Evolutionary conservation across 768 basidiomycete genomes (phyloP).

Genomic region (Naganishia vaughanmartiniae): DNA sequence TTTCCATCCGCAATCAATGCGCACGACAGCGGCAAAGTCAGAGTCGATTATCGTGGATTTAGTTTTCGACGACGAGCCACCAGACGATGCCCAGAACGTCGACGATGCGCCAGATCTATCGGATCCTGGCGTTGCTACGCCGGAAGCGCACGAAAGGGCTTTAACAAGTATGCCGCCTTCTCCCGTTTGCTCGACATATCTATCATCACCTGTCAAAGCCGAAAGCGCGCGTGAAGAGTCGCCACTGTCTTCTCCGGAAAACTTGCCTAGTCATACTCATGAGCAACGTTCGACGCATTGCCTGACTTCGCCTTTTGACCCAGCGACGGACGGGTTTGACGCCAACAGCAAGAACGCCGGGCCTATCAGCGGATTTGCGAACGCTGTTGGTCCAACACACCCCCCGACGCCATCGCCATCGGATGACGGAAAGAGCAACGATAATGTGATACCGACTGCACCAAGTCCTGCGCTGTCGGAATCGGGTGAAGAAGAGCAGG

Average conservation of each 20-base stretch:
- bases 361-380: not conserved
- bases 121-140: not conserved
- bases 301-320: constrained; percentile 10
- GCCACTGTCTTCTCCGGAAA: constrained; percentile 9
- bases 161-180: not conserved
- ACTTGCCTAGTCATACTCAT: not conserved
- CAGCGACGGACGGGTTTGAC: not conserved
- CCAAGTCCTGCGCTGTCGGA: not conserved
- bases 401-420: constrained; percentile 21
- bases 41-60: constrained; percentile 11
- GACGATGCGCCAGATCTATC: not conserved
- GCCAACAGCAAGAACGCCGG: not conserved
- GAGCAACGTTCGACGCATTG: not conserved
- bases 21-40: not conserved
- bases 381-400: not conserved
- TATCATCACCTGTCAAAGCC: constrained; percentile 12
- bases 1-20: not conserved
- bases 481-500: not conserved
- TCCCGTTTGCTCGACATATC: constrained; percentile 10
- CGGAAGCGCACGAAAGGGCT: not conserved
- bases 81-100: not conserved
- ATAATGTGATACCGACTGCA: not conserved
- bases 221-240: constrained; percentile 3
- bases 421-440: not conserved
- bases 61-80: not conserved